Base-by-base conservation (phyloP, 768 basidiomycete species). In the Psilocybe cubensis region DNA sequence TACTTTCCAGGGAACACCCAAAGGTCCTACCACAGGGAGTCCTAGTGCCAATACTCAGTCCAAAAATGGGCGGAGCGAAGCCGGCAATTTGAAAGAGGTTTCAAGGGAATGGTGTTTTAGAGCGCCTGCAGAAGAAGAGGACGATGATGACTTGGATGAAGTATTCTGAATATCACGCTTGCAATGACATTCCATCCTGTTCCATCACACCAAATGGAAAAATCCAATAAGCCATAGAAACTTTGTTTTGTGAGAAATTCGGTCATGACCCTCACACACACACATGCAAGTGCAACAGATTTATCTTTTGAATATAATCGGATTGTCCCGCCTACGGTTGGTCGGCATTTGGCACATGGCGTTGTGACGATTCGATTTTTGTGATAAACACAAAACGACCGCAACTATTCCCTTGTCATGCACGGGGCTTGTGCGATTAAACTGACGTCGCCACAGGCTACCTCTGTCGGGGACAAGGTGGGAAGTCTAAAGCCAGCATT, bases 151-250 rank as follows among this genome's bases (percentile, higher is more conserved):
- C n/a, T n/a, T n/a, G n/a, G n/a, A n/a, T n/a, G n/a, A n/a, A n/a
- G 49, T 63, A 28, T 63, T 63, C 50, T 59, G 55, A 56, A 18
- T 41, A 7, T 12, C 29, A 20, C 31, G 48, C 23, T 14, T 46
- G 42, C 14, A 44, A 14, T 23, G 35, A 6, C 35, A 11, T 14
- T 38, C 35, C 14, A 17, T 38, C 5, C n/a, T 38, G 35, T 17
- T 38, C 35, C 2, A 17, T 38, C 35, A 8, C 12, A 38, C n/a
- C 14, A 11, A 38, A 5, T 38, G 35, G 12, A 12, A n/a, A 38
- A 38, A 17, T 38, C n/a, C 14, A 38, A 38, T 14, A 38, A 4
- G 14, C 35, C 35, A 14, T 38, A 11, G 35, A 38, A 14, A 38
- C n/a, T 38, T n/a, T 21, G 11, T 21, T 8, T 44, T 44, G 42